Evolutionary conservation across 2,329 filamentous ascomycete species (phyloP).

Genomic region (Hymenoscyphus linearis): DNA sequence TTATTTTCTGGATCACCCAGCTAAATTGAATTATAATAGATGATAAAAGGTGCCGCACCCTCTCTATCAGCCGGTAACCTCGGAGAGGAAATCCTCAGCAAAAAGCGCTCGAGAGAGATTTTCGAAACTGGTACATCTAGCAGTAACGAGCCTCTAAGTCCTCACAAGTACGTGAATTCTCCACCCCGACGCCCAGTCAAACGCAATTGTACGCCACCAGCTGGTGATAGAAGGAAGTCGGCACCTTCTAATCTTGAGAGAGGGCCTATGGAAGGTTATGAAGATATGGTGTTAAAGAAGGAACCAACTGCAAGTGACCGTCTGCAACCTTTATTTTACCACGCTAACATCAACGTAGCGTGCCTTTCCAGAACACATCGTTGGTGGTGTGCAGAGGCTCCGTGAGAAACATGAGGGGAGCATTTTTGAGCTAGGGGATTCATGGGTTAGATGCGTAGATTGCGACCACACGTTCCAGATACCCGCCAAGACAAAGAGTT

Average conservation of each 20-base stretch:
- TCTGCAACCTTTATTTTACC: too few species aligned
- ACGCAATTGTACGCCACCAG: background rate
- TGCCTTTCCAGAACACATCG: background rate
- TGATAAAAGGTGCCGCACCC: background rate
- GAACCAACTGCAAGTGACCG: background rate
- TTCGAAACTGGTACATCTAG: background rate
- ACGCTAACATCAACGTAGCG: background rate
- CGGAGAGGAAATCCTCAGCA: background rate
- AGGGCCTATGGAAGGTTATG: background rate
- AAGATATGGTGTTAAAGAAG: background rate
- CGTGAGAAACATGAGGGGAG: background rate
- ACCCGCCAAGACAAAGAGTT: background rate
- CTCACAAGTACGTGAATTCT: background rate
- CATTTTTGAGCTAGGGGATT: background rate
- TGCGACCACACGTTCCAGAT: background rate
- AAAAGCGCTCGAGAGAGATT: background rate
- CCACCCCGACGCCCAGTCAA: background rate
- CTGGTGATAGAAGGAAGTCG: background rate
- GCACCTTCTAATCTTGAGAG: background rate
- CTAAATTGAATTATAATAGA: background rate
- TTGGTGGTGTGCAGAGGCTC: background rate
- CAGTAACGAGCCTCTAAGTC: constrained; percentile 1
- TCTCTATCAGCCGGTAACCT: background rate
- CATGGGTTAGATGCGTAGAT: background rate
- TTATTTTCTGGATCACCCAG: background rate